phyloP scores from a whole-genome alignment of 2,329 filamentous ascomycete genomes.

The Magnaporthiopsis rhizophila region DNA sequence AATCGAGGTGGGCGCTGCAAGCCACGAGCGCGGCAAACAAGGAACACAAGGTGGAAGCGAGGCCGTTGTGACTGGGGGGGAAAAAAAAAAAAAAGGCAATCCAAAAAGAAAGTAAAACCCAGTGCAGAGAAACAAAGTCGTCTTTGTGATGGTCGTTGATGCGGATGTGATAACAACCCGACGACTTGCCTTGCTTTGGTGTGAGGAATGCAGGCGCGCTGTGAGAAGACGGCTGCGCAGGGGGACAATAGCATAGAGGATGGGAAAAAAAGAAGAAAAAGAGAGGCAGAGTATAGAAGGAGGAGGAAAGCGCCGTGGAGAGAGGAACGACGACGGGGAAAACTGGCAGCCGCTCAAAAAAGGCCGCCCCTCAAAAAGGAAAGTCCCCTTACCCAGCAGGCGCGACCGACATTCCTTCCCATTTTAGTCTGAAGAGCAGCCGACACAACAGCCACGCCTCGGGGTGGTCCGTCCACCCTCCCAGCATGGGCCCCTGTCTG shows the following conservation, averaged over 20 bases:
- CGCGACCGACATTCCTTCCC: constrained; percentile 7
- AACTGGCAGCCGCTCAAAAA: constrained; percentile 2
- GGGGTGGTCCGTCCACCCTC: background rate
- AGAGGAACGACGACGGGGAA: constrained; percentile 4
- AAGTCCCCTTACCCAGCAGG: constrained; percentile 18
- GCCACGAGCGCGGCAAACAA: constrained; percentile 9
- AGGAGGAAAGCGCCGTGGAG: constrained; percentile 3
- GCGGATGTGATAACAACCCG: background rate
- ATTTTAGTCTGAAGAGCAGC: constrained; percentile 6
- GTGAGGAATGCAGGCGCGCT: constrained; percentile 1
- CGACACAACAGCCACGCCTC: background rate
- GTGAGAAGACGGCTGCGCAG: constrained; percentile 1
- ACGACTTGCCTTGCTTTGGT: background rate
- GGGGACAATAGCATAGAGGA: background rate
- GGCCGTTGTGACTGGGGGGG: background rate
- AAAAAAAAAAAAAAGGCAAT: constrained; percentile 2
- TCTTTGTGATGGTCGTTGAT: background rate
- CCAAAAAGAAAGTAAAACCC: background rate
- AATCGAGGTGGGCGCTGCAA: constrained; percentile 1
- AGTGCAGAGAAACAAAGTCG: background rate
- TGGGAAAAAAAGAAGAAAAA: background rate
- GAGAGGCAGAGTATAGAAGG: constrained; percentile 2
- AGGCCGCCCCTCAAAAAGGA: background rate
- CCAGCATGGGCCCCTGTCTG: background rate
- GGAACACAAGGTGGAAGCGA: constrained; percentile 10